These are phyloP conservation scores for Thraustochytrium sp. DNA, from an alignment of 352 stramenopile genomes.

Conservation along the genomic window DNA sequence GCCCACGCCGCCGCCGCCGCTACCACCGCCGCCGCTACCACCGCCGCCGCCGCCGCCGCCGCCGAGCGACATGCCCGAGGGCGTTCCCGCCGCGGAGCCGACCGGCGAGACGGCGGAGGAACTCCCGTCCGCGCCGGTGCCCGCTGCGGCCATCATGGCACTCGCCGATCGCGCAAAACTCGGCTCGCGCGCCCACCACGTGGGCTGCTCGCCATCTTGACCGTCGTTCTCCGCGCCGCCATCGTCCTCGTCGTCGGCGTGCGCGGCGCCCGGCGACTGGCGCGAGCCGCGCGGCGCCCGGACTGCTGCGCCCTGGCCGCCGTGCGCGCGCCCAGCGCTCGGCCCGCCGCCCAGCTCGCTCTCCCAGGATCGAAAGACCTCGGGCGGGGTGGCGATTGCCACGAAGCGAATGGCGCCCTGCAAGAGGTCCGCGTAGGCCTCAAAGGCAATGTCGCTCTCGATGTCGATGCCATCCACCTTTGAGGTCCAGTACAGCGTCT, in stretches of 20 bases:
- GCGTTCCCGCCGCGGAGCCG: too few species aligned
- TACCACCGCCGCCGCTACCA: too few species aligned
- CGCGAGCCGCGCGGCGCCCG: too few species aligned
- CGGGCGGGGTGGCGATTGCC: background rate
- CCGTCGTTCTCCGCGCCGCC: too few species aligned
- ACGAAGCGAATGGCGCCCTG: slow-evolving; percentile 17
- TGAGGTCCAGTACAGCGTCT: background rate
- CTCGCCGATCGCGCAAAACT: background rate
- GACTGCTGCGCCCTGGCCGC: background rate
- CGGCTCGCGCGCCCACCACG: too few species aligned
- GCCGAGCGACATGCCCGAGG: too few species aligned
- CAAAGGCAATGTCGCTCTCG: background rate
- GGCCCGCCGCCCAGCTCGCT: background rate
- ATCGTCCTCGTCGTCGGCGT: background rate
- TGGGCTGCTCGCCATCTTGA: too few species aligned
- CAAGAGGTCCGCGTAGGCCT: background rate
- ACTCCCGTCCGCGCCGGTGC: background rate
- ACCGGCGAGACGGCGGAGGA: too few species aligned
- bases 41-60: too few species aligned
- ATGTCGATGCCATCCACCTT: background rate
- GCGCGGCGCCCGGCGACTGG: too few species aligned
- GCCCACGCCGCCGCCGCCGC: too few species aligned
- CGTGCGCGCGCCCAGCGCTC: background rate
- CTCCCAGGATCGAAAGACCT: slow-evolving; percentile 10
- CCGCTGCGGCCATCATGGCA: background rate